A percentile compares a stretch with the other conserved stretches of the same genome.
Conservation (phyloP, 192 early-diverging fungal species). For the Chytriomyces sp. region DNA sequence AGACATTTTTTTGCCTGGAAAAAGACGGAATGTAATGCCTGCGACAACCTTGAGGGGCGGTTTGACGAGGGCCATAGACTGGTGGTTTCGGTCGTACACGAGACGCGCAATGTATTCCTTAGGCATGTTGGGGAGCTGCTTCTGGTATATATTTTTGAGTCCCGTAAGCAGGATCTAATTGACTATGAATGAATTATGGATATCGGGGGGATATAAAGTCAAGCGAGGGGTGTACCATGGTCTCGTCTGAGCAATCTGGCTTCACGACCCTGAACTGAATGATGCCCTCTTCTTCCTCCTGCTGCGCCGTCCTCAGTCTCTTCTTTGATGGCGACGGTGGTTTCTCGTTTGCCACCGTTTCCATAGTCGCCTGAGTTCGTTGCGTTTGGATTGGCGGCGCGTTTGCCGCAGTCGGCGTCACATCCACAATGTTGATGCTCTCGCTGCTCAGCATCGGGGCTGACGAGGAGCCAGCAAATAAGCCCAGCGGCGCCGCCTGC, state of each 20-base stretch:
- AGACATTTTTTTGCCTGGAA: slow-evolving; percentile 82
- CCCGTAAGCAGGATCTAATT: slow-evolving; percentile 88
- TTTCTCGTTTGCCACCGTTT: too few relatives aligned
- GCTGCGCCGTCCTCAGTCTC: not conserved
- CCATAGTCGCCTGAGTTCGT: too few relatives aligned
- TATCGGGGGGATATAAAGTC: too few relatives aligned
- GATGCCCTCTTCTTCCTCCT: slow-evolving; percentile 44
- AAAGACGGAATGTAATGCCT: slow-evolving; percentile 94
- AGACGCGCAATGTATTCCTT: slow-evolving; percentile 96
- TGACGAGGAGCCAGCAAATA: too few relatives aligned
- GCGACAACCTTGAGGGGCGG: slow-evolving; percentile 78
- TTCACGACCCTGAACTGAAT: slow-evolving; percentile 67
- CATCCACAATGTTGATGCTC: too few relatives aligned
- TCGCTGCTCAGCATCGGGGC: too few relatives aligned
- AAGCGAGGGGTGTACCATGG: too few relatives aligned
- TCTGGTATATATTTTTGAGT: slow-evolving; percentile 95
- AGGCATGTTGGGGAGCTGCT: slow-evolving; percentile 98
- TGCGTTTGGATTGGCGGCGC: too few relatives aligned
- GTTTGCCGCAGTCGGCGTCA: too few relatives aligned
- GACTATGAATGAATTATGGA: too few relatives aligned
- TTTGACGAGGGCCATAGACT: slow-evolving; percentile 77
- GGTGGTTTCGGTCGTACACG: slow-evolving; percentile 91
- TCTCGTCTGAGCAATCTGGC: slow-evolving; percentile 78
- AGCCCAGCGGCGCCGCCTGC: too few relatives aligned
- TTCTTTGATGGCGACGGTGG: slow-evolving; percentile 12